phyloP scores from a whole-genome alignment of 2,329 filamentous ascomycete species.

The Fusarium oxysporum region DNA sequence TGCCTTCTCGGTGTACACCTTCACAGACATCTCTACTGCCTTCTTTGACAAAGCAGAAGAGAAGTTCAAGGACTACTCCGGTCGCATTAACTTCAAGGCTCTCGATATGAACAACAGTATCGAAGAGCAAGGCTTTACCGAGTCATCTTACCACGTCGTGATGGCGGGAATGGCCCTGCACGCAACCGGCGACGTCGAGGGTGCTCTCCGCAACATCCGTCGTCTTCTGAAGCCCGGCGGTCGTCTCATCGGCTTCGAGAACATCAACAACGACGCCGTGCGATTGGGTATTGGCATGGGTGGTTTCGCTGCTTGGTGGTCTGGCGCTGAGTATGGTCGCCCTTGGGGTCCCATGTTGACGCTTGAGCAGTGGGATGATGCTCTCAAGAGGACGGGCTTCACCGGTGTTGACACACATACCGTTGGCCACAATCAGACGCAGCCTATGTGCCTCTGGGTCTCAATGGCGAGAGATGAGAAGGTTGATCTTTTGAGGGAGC shows the following conservation, averaged over 20 bases:
- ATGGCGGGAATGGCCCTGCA: slow-evolving; percentile 1
- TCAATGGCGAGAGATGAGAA: slow-evolving; percentile 1
- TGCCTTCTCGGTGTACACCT: slow-evolving; percentile 6
- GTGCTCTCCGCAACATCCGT: neutral
- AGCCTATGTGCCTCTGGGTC: slow-evolving; percentile 11
- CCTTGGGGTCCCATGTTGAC: slow-evolving; percentile 14
- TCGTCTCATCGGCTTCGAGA: slow-evolving; percentile 12
- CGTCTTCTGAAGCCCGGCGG: slow-evolving; percentile 13
- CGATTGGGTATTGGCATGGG: slow-evolving; percentile 4
- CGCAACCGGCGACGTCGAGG: neutral
- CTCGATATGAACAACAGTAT: slow-evolving; percentile 3
- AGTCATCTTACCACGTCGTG: slow-evolving; percentile 7
- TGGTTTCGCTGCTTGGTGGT: slow-evolving; percentile 26
- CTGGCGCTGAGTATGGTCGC: slow-evolving; percentile 14
- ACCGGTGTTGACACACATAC: slow-evolving; percentile 21
- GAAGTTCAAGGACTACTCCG: slow-evolving; percentile 2
- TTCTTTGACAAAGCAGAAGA: slow-evolving; percentile 13
- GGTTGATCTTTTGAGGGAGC: neutral
- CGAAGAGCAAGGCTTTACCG: neutral
- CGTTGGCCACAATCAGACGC: neutral
- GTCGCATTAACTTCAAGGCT: slow-evolving; percentile 9
- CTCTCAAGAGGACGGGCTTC: slow-evolving; percentile 13
- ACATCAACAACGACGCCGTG: neutral
- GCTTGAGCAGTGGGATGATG: slow-evolving; percentile 15
- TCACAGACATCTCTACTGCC: slow-evolving; percentile 8